Evolutionary conservation across 1,139 yeast genomes (phyloP), one percentile per base, ranked within the genome.

Genomic region (Lodderomyces beijingensis): DNA sequence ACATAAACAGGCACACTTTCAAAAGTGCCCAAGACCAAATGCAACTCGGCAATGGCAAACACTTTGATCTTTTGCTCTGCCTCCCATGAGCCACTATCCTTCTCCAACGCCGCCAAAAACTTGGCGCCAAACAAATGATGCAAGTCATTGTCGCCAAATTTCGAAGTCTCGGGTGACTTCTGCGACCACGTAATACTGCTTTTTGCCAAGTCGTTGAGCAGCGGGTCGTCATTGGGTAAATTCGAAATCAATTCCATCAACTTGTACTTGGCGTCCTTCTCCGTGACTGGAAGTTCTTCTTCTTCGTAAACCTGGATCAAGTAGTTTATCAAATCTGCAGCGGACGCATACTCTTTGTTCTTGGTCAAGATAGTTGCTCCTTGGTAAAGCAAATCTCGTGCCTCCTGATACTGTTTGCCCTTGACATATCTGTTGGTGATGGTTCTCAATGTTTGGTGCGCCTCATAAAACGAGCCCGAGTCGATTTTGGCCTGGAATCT

Each of bases 401-500:
- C 95, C 27, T 81, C 81, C 4, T 59, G 56, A 52, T 72, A 85
- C 41, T 82, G 77, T 42, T 77, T 75, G 21, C 79, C 56, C 43
- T 86, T 77, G 30, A 84, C 80, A 50, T 85, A 82, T 50, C 98
- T 68, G 44, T 88, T 87, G 29, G 85, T 87, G 37, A 89, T 82
- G 6, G 96, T 87, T 49, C 96, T 67, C 33, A 89, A 70, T 0
- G 95, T 89, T 57, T 89, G 97, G 52, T 89, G 96, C 0, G 97
- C 97, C 53, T 91, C 98, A 52, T 89, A 89, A 59, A 70, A 87
- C 34, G 88, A 84, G 2, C 88, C 88, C 31, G 71, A 72, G 31
- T 73, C 75, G 42, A 89, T 81, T 49, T 84, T 80, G 30, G 72
- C 69, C 48, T 78, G 76, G 59, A 82, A 82, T 40, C 91, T 62